These are phyloP conservation scores for Pythium guiyangense DNA, from an alignment of 352 stramenopile species.

Conservation along the genomic window DNA sequence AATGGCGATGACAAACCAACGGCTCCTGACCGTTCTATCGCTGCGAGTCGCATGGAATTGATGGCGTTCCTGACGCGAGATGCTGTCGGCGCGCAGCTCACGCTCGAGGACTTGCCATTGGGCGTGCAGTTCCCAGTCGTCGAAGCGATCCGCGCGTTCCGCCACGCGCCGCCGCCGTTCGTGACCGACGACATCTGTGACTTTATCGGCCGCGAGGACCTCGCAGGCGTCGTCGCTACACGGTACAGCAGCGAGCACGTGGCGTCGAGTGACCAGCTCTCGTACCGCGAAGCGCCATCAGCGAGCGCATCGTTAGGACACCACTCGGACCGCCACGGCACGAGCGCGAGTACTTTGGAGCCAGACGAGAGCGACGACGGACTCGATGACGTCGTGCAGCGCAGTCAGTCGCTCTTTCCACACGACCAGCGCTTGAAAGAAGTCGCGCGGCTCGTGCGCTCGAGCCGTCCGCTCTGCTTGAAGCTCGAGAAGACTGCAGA, in stretches of 20 bases:
- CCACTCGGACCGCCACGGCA: background rate
- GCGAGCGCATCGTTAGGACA: too few species aligned
- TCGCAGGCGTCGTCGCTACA: constrained; percentile 21
- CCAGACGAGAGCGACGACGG: constrained; percentile 29
- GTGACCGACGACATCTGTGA: constrained; percentile 48
- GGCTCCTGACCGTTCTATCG: background rate
- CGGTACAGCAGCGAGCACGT: background rate
- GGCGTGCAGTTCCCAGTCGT: constrained; percentile 53
- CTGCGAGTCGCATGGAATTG: constrained; percentile 20
- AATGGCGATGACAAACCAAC: background rate
- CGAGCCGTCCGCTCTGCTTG: constrained; percentile 62
- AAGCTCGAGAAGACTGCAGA: constrained; percentile 65
- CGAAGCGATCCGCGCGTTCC: constrained; percentile 50
- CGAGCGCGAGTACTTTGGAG: background rate
- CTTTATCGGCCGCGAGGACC: constrained; percentile 60
- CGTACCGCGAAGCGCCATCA: background rate
- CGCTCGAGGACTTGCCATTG: constrained; percentile 53
- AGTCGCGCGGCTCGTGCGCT: constrained; percentile 73
- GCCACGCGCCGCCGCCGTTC: constrained; percentile 50
- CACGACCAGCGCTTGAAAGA: constrained; percentile 77
- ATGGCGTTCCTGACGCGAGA: constrained; percentile 52
- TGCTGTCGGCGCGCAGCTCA: constrained; percentile 24
- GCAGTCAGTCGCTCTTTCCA: constrained; percentile 62
- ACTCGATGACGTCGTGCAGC: constrained; percentile 50
- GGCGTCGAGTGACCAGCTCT: background rate